These are phyloP conservation scores for Apium graveolens DNA, from an alignment of 129 eudicot species.

Conservation along the genomic window DNA sequence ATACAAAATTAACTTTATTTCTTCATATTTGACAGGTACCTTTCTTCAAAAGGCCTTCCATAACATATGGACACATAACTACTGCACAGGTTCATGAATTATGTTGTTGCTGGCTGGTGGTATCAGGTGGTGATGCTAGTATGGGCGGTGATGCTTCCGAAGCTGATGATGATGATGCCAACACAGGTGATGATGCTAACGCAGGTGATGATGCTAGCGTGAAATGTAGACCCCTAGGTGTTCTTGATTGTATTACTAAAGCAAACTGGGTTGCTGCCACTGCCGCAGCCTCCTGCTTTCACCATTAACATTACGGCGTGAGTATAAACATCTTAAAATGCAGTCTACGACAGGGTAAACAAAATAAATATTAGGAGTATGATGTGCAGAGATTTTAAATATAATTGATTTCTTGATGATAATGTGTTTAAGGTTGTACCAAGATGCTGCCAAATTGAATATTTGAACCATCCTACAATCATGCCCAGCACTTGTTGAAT, in stretches of 20 bases:
- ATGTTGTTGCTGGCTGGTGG: constrained; percentile 26
- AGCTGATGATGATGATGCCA: neutral
- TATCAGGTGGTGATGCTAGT: neutral
- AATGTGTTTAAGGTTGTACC: neutral
- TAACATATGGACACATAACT: neutral
- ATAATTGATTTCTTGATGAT: no score
- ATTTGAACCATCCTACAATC: neutral
- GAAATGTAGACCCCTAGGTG: constrained; percentile 56
- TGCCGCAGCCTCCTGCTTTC: constrained; percentile 70
- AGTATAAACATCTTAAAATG: neutral
- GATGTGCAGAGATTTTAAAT: neutral
- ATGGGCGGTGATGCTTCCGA: constrained; percentile 10
- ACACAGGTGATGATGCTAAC: neutral
- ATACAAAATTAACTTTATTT: neutral
- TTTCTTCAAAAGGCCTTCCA: neutral
- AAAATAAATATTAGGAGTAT: neutral
- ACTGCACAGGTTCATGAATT: neutral
- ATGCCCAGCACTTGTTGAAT: neutral
- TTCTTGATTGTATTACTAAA: constrained; percentile 55
- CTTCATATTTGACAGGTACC: neutral
- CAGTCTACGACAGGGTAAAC: neutral
- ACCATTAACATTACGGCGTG: neutral
- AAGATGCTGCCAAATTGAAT: neutral
- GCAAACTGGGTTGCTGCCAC: constrained; percentile 78
- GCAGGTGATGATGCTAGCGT: constrained; percentile 38